A percentile compares a stretch with the other conserved stretches of the same genome.
Evolutionary conservation across 768 basidiomycete genomes (phyloP).

Genomic region (Paxillus ammoniavirescens): DNA sequence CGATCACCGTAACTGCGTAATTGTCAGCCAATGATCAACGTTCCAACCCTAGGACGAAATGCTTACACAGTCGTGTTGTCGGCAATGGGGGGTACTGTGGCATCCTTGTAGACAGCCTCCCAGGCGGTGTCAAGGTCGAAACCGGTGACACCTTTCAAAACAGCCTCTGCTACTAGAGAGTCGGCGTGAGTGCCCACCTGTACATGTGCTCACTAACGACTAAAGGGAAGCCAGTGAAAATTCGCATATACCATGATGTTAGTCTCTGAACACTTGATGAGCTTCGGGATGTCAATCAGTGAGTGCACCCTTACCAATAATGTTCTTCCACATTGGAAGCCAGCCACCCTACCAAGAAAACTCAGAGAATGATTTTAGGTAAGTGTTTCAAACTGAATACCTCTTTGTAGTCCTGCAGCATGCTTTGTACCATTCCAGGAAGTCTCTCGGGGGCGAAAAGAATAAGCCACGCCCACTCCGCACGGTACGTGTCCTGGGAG

Average conservation of each 20-base stretch:
- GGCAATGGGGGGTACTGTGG: slow-evolving; percentile 55
- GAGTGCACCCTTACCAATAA: slow-evolving; percentile 47
- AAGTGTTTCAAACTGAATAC: slow-evolving; percentile 28
- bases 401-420: slow-evolving; percentile 76
- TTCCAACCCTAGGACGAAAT: neutral
- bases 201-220: neutral
- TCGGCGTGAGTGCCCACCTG: slow-evolving; percentile 80
- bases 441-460: slow-evolving; percentile 76
- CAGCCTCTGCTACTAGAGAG: slow-evolving; percentile 72
- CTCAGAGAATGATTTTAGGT: neutral
- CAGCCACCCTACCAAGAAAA: slow-evolving; percentile 55
- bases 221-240: neutral
- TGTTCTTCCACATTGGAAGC: slow-evolving; percentile 91
- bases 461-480: slow-evolving; percentile 77
- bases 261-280: slow-evolving; percentile 45
- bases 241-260: slow-evolving; percentile 66
- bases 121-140: slow-evolving; percentile 67
- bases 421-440: slow-evolving; percentile 71
- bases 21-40: neutral
- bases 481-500: slow-evolving; percentile 70
- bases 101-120: slow-evolving; percentile 75
- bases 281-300: neutral
- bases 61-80: slow-evolving; percentile 53
- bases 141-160: slow-evolving; percentile 59
- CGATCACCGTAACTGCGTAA: slow-evolving; percentile 61